Percentiles rank a stretch among this genome's conserved stretches.
Conservation (phyloP, 106 monocot species). For the Platanthera zijinensis region DNA sequence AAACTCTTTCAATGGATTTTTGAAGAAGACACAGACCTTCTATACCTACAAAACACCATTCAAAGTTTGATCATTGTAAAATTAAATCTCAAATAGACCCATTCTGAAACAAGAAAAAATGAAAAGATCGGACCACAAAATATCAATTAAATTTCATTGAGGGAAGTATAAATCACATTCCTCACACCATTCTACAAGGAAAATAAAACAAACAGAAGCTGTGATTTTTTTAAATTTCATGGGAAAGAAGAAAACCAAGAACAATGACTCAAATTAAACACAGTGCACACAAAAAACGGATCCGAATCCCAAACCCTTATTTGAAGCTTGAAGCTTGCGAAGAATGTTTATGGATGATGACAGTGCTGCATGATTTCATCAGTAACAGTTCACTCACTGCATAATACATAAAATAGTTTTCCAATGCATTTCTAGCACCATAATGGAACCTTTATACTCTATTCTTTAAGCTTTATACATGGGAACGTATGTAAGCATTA, state of each 20-base stretch:
- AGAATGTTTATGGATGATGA: too few relatives aligned
- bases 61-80: slow-evolving; percentile 1
- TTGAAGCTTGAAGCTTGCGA: background rate
- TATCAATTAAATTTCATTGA: background rate
- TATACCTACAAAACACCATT: background rate
- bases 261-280: background rate
- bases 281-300: background rate
- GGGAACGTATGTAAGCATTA: too few relatives aligned
- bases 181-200: background rate
- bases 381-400: too few relatives aligned
- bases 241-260: slow-evolving; percentile 1
- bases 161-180: background rate
- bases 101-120: background rate
- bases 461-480: too few relatives aligned
- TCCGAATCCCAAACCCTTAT: background rate
- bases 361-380: too few relatives aligned
- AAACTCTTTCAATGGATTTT: background rate
- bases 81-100: background rate
- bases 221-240: background rate
- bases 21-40: background rate
- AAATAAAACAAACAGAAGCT: slow-evolving; percentile 1
- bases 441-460: too few relatives aligned
- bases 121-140: background rate
- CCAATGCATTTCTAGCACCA: too few relatives aligned
- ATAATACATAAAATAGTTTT: too few relatives aligned